These are phyloP conservation scores for Aureobasidium sp. DNA, from an alignment of 2,329 filamentous ascomycete species.

Conservation along the genomic window DNA sequence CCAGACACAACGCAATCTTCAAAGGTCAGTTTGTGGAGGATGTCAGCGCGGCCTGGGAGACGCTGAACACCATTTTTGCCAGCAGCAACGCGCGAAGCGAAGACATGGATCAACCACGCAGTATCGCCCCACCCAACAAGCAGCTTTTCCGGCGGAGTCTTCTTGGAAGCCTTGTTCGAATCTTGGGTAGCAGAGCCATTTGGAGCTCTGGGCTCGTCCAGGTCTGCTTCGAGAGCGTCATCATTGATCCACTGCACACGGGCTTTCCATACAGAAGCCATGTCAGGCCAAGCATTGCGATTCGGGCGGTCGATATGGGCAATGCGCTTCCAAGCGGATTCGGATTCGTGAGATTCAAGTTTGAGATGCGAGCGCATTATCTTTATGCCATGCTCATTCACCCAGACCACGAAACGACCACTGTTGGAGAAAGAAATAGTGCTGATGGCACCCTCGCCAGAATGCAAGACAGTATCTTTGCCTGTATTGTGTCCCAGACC, in stretches of 20 bases:
- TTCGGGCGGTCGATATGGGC: conserved; percentile 87
- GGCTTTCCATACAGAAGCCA: conserved; percentile 93
- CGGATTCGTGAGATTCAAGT: conserved; percentile 66
- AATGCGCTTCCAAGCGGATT: conserved; percentile 89
- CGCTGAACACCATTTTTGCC: conserved; percentile 59
- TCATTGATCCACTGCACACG: conserved; percentile 91
- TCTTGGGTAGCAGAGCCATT: conserved; percentile 25
- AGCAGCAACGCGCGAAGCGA: conserved; percentile 59
- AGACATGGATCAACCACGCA: conserved; percentile 91
- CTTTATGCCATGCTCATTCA: conserved; percentile 95
- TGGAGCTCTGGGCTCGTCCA: conserved; percentile 41
- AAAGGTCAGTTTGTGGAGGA: conserved; percentile 83
- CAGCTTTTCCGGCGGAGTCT: conserved; percentile 58
- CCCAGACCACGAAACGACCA: conserved; percentile 87
- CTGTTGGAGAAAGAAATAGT: conserved; percentile 92
- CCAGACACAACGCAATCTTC: conserved; percentile 96
- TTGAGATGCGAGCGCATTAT: conserved; percentile 89
- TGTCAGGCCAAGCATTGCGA: conserved; percentile 84
- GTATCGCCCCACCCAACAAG: conserved; percentile 94
- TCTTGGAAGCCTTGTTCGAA: conserved; percentile 21
- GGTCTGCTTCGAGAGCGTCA: conserved; percentile 65
- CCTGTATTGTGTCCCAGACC: conserved; percentile 71
- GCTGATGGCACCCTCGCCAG: conserved; percentile 84
- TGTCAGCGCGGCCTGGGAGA: conserved; percentile 74
- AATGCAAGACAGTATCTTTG: conserved; percentile 80